These are phyloP conservation scores for Emmonsiellopsis sp. DNA, from an alignment of 2,329 filamentous ascomycete species.

Conservation along the genomic window DNA sequence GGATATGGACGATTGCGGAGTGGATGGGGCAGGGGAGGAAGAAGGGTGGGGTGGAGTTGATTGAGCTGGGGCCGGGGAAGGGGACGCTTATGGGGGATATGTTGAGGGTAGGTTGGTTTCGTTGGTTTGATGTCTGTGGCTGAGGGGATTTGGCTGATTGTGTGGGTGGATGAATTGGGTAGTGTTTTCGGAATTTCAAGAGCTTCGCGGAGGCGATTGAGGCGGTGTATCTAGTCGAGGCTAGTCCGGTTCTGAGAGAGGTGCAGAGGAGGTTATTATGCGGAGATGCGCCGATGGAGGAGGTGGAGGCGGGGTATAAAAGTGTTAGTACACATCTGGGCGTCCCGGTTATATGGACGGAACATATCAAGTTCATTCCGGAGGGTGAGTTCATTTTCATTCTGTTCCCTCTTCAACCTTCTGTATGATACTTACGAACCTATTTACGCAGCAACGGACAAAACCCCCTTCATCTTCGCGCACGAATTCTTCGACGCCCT, in stretches of 20 bases:
- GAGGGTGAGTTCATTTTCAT: slow-evolving; percentile 41
- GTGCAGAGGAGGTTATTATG: slow-evolving; percentile 77
- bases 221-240: slow-evolving; percentile 87
- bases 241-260: slow-evolving; percentile 68
- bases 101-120: slow-evolving; percentile 60
- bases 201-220: slow-evolving; percentile 68
- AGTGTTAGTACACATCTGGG: slow-evolving; percentile 67
- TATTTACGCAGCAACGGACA: slow-evolving; percentile 47
- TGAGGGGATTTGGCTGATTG: slow-evolving; percentile 1
- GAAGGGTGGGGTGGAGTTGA: slow-evolving; percentile 67
- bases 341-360: slow-evolving; percentile 78
- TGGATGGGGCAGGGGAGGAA: slow-evolving; percentile 86
- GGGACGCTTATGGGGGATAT: slow-evolving; percentile 98
- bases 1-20: slow-evolving; percentile 90
- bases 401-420: slow-evolving; percentile 12
- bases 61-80: slow-evolving; percentile 88
- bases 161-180: slow-evolving; percentile 11
- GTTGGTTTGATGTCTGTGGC: background rate
- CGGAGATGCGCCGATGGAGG: slow-evolving; percentile 56
- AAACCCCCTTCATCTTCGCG: slow-evolving; percentile 85
- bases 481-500: slow-evolving; percentile 99
- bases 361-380: slow-evolving; percentile 77
- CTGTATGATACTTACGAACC: slow-evolving; percentile 5
- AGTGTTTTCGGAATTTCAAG: slow-evolving; percentile 81
- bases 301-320: slow-evolving; percentile 64